Base-by-base conservation (phyloP, 2,329 filamentous ascomycete species). In the Cordyceps sp. region DNA sequence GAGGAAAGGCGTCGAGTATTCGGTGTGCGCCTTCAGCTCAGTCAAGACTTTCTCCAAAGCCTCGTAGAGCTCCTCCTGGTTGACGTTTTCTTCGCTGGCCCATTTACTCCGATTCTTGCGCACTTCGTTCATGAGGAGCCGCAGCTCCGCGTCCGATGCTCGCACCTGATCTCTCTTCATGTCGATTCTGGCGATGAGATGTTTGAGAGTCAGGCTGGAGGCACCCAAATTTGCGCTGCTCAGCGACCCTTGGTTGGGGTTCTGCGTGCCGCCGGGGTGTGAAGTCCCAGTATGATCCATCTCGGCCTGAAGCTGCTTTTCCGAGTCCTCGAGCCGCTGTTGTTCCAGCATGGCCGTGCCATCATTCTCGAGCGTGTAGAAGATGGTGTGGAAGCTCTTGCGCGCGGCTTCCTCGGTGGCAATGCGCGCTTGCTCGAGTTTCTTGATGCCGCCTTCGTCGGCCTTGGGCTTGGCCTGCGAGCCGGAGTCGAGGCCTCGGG, bases 31-130 rank as follows among this genome's bases (percentile, higher is more conserved):
- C 55, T 96, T 96, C 34, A 98, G 73, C 53, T 96, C 88, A 48
- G 86, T 93, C 47, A 98, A 66, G 32, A 98, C 90, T 59, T 96
- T 96, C 53, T 98, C 90, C 12, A 90, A 67, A 10, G 90, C 84
- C 59, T 98, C 90, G 51, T 98, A 98, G 6, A 98, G 66, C 55
- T 98, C 90, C 55, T 98, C 90, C 55, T 98, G 90, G 37, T 90
- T 88, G 38, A 98, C 79, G 43, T 92, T 90, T 45, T 98, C 90
- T 54, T 96, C 90, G 52, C 81, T 96, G 4, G 90, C 88, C 90
- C 90, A 98, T 58, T 98, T 98, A 56, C 88, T 96, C 46, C 90
- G 70, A 45, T 96, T 96, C 55, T 96, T 98, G 40, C 90, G 74
- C 14, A 98, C 90, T 55, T 98, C 90, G 45, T 90, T 94, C 70